Evolutionary conservation across 1,139 yeast genomes (phyloP).

Genomic region (Pichia sp.): DNA sequence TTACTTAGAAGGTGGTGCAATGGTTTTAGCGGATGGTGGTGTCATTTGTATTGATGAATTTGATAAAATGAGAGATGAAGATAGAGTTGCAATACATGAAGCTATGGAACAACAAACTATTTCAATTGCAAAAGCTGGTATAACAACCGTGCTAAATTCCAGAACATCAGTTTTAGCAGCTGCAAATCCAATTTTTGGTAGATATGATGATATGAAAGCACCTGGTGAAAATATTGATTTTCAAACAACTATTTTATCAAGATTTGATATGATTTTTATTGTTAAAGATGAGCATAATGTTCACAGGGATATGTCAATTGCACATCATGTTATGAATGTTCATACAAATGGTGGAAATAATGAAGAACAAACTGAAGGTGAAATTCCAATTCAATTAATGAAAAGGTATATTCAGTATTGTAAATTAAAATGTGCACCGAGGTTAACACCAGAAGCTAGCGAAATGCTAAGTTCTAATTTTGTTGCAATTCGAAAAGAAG

Average conservation of each 20-base stretch:
- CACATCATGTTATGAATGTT: constrained; percentile 90
- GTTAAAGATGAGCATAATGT: constrained; percentile 94
- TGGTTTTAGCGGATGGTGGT: constrained; percentile 99
- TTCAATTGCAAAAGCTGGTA: constrained; percentile 99
- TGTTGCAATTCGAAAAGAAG: constrained; percentile 80
- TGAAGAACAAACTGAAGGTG: constrained; percentile 63
- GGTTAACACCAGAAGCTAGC: constrained; percentile 83
- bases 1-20: constrained; percentile 97
- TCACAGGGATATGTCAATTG: constrained; percentile 79
- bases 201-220: constrained; percentile 91
- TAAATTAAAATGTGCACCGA: constrained; percentile 85
- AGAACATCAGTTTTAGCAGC: constrained; percentile 97
- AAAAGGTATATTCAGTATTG: constrained; percentile 89
- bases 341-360: constrained; percentile 71
- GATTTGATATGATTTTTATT: constrained; percentile 97
- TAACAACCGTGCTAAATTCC: constrained; percentile 90
- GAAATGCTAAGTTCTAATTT: constrained; percentile 91
- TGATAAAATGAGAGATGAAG: constrained; percentile 98
- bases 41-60: constrained; percentile 99
- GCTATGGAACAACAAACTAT: constrained; percentile 99
- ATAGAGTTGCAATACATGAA: constrained; percentile 97
- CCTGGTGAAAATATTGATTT: constrained; percentile 98
- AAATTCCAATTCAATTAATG: constrained; percentile 86
- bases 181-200: constrained; percentile 94
- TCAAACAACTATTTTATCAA: constrained; percentile 92